Base-by-base conservation (phyloP, 2,329 filamentous ascomycete species). In the Eutypella sp. region DNA sequence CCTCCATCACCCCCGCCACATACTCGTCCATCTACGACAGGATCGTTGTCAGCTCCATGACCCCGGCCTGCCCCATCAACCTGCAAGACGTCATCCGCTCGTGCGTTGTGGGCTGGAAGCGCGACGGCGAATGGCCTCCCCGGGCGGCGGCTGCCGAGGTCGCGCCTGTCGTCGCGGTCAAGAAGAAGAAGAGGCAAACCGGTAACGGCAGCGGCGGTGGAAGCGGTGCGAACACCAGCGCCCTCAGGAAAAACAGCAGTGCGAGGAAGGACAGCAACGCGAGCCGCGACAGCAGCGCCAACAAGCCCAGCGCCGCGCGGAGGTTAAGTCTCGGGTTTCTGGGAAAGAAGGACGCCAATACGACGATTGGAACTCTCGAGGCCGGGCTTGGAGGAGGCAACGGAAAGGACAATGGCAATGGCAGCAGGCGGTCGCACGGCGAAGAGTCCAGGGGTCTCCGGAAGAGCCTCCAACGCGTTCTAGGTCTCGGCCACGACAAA, bases 91-190 rank as follows among this genome's bases (percentile, higher is more conserved):
- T 96, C 70, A 81, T 88, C 19, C 78, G 82, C 9, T 82, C 88
- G 11, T 87, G 92, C 53, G 90, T 97, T 1, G 77, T 85, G 23
- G 92, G 92, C 37, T 96, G 92, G 92, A 95, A 95, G 66, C 78
- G 88, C 34, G 89, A 93, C 57, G 91, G 90, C 15, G 89, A 96
- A 65, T 97, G 92, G 92, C 91, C 92, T 4, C 89, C 87, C 1
- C 81, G 79, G 54, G 64, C 74, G 0, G 69, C 70, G 54, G 64
- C 74, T 0, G 69, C 70, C 16, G 59, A 75, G 40, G 56, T 72
- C 58, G 63, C 55, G 44, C 66, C 58, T 49, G 65, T 54, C 10
- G 59, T 68, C 4, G 66, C 64, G 3, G 58, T 65, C 10, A 66
- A 67, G 33, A 72, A 67, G 54, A 72, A 65, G 61, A 73, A 42